Evolutionary conservation across 2,329 filamentous ascomycete genomes (phyloP).

Genomic region (Davidsoniella neocaledoniae): DNA sequence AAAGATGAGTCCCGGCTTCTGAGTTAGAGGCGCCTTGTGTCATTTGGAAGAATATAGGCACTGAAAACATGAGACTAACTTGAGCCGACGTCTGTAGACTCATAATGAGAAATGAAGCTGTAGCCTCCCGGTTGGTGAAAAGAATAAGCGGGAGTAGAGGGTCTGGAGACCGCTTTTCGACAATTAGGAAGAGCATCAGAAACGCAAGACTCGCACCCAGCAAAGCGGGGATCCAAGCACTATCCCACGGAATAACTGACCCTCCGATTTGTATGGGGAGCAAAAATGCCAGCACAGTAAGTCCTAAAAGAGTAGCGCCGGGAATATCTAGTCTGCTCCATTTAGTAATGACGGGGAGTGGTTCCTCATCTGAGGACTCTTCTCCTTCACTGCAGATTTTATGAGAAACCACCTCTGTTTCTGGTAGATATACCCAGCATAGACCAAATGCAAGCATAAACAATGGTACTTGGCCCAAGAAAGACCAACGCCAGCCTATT

Average conservation of each 20-base stretch:
- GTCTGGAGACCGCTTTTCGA: constrained; percentile 32
- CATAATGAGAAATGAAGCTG: constrained; percentile 35
- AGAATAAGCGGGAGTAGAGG: constrained; percentile 43
- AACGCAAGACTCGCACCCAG: constrained; percentile 24
- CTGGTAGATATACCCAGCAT: constrained; percentile 34
- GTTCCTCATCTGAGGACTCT: neutral
- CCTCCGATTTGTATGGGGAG: constrained; percentile 38
- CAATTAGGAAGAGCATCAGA: constrained; percentile 26
- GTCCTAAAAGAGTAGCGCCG: constrained; percentile 38
- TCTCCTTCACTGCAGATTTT: neutral
- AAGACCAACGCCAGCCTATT: constrained; percentile 53
- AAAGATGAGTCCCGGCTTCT: constrained; percentile 40
- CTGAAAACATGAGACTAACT: constrained; percentile 34
- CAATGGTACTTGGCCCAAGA: constrained; percentile 44
- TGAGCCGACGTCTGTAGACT: constrained; percentile 40
- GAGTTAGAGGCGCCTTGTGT: constrained; percentile 41
- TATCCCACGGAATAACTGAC: constrained; percentile 36
- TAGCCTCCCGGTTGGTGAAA: constrained; percentile 31
- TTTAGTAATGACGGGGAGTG: neutral
- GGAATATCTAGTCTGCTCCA: constrained; percentile 31
- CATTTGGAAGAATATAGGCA: constrained; percentile 55
- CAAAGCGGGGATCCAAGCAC: constrained; percentile 30
- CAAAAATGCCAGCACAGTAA: constrained; percentile 40
- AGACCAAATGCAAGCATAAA: constrained; percentile 36
- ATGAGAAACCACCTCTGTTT: constrained; percentile 4